These are phyloP conservation scores for Barbatosphaeria neglecta DNA, from an alignment of 495 filamentous ascomycete genomes.

Conservation along the genomic window DNA sequence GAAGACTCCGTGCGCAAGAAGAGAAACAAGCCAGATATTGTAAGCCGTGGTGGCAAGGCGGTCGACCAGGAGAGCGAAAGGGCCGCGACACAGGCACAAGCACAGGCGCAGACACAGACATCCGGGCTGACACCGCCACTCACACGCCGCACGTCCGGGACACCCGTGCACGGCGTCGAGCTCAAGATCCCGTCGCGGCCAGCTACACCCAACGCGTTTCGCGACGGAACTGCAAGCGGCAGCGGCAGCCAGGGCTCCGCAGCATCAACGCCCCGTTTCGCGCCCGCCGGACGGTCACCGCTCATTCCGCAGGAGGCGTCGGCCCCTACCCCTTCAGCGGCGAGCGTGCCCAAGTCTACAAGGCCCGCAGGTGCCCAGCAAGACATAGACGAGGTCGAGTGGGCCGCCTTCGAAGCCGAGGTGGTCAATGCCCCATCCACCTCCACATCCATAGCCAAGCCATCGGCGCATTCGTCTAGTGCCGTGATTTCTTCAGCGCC, in stretches of 20 bases:
- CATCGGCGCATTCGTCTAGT: constrained; percentile 17
- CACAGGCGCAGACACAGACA: constrained; percentile 3
- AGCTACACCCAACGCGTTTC: constrained; percentile 32
- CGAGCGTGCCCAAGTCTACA: constrained; percentile 6
- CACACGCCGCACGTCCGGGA: constrained; percentile 20
- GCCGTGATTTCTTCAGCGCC: constrained; percentile 62
- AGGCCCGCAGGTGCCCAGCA: not conserved
- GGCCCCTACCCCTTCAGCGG: constrained; percentile 1
- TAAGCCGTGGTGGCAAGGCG: constrained; percentile 2
- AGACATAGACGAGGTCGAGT: constrained; percentile 67
- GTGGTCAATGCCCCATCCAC: constrained; percentile 42
- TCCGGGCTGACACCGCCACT: constrained; percentile 19
- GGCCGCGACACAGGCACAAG: constrained; percentile 1
- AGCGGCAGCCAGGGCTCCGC: constrained; percentile 4
- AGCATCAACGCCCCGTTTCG: constrained; percentile 19
- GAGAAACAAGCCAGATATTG: constrained; percentile 23
- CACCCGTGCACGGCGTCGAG: constrained; percentile 34
- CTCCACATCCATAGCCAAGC: constrained; percentile 5
- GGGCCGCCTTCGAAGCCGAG: constrained; percentile 86
- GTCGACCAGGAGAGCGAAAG: constrained; percentile 5
- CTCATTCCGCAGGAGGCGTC: constrained; percentile 22
- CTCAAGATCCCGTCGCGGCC: constrained; percentile 46
- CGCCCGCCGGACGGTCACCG: constrained; percentile 22
- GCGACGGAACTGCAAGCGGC: constrained; percentile 3
- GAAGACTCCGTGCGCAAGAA: constrained; percentile 30